Conservation (phyloP, 2,329 filamentous ascomycete species). For the Cercospora berteroae region DNA sequence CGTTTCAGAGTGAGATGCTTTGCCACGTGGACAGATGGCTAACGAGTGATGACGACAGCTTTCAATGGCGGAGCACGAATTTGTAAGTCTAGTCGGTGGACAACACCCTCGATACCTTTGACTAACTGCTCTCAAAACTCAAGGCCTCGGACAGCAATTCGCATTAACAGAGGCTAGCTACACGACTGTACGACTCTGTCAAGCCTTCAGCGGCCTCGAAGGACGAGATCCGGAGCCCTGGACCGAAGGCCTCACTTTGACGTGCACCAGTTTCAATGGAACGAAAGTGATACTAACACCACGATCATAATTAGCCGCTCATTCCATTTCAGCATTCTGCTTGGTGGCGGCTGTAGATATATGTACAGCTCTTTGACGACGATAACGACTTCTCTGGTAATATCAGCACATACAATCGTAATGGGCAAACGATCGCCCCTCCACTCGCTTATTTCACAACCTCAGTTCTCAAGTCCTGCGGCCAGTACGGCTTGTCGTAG, state of each 20-base stretch:
- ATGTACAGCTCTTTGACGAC: background rate
- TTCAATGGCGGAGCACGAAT: slow-evolving; percentile 41
- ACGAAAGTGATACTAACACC: slow-evolving; percentile 33
- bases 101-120: background rate
- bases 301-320: background rate
- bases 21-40: background rate
- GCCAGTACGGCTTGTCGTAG: slow-evolving; percentile 50
- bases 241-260: slow-evolving; percentile 33
- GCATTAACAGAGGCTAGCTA: slow-evolving; percentile 75
- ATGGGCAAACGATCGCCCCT: background rate
- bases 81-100: slow-evolving; percentile 19
- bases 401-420: background rate
- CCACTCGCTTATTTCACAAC: slow-evolving; percentile 11
- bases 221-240: slow-evolving; percentile 34
- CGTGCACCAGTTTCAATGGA: slow-evolving; percentile 32
- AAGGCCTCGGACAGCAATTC: slow-evolving; percentile 60
- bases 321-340: background rate
- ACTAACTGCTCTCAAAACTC: background rate
- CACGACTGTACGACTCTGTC: slow-evolving; percentile 68
- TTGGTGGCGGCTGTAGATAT: background rate
- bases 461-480: slow-evolving; percentile 32
- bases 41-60: slow-evolving; percentile 25
- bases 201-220: slow-evolving; percentile 59
- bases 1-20: background rate
- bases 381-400: background rate